A percentile compares a stretch with the other conserved stretches of the same genome.
phyloP scores from a whole-genome alignment of 129 eudicot species.

The Tagetes patula region DNA sequence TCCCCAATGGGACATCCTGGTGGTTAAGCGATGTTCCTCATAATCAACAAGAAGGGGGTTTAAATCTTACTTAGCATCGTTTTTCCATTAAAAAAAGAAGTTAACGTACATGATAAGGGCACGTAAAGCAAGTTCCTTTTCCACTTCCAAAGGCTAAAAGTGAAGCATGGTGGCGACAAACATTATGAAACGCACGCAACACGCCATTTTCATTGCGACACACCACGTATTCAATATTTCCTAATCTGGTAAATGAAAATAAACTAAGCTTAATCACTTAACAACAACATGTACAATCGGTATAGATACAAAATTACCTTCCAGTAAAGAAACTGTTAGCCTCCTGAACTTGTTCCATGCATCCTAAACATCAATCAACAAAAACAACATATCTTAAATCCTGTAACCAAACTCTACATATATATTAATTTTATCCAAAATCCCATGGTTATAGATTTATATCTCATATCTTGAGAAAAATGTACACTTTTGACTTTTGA shows the following conservation, averaged over 20 bases:
- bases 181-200: constrained; percentile 89
- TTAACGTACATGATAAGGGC: constrained; percentile 97
- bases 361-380: constrained; percentile 53
- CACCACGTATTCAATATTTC: constrained; percentile 73
- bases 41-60: no score
- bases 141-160: constrained; percentile 83
- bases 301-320: constrained; percentile 45
- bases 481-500: constrained; percentile 17
- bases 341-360: constrained; percentile 66
- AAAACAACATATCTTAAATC: background rate
- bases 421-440: background rate
- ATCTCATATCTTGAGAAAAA: background rate
- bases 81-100: background rate
- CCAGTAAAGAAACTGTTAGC: constrained; percentile 74
- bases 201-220: constrained; percentile 69
- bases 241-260: constrained; percentile 56
- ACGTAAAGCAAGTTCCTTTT: constrained; percentile 74
- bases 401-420: background rate
- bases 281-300: background rate
- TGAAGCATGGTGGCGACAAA: constrained; percentile 97
- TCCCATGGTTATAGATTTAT: background rate
- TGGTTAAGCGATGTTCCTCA: no score
- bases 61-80: no score
- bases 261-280: constrained; percentile 24
- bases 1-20: no score